Conservation (phyloP, 225 moss, liverwort and hornwort genomes). For the Pseudoscleropodium purum region DNA sequence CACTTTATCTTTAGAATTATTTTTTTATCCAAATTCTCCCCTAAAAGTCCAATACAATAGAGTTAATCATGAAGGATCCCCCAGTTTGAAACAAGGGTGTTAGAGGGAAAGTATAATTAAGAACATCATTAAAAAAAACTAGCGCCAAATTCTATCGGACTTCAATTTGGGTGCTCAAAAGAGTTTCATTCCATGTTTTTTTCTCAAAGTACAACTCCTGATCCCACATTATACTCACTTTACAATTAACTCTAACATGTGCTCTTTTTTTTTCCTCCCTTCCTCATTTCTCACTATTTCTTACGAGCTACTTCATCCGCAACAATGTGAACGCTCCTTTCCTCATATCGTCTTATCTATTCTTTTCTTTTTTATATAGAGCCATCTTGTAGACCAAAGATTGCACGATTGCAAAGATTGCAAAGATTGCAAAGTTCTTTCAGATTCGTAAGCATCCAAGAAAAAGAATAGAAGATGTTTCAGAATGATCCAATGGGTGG, state of each 20-base stretch:
- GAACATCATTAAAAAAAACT: too few relatives aligned
- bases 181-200: too few relatives aligned
- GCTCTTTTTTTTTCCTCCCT: too few relatives aligned
- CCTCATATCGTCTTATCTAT: background rate
- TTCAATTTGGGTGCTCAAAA: too few relatives aligned
- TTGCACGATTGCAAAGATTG: background rate
- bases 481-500: background rate
- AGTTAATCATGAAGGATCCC: too few relatives aligned
- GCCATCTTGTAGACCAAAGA: background rate
- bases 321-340: background rate
- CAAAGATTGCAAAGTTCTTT: background rate
- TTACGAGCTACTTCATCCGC: background rate
- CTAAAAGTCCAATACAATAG: background rate
- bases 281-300: too few relatives aligned
- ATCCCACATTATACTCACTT: too few relatives aligned
- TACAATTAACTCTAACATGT: too few relatives aligned
- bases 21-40: background rate
- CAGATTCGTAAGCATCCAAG: background rate
- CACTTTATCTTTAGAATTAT: background rate
- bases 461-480: background rate
- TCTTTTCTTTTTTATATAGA: background rate
- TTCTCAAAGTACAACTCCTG: too few relatives aligned
- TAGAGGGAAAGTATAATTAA: too few relatives aligned
- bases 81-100: too few relatives aligned
- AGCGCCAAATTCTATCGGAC: too few relatives aligned